Conservation (phyloP, 2,329 filamentous ascomycete genomes). For the Trichophyton mentagrophytes region DNA sequence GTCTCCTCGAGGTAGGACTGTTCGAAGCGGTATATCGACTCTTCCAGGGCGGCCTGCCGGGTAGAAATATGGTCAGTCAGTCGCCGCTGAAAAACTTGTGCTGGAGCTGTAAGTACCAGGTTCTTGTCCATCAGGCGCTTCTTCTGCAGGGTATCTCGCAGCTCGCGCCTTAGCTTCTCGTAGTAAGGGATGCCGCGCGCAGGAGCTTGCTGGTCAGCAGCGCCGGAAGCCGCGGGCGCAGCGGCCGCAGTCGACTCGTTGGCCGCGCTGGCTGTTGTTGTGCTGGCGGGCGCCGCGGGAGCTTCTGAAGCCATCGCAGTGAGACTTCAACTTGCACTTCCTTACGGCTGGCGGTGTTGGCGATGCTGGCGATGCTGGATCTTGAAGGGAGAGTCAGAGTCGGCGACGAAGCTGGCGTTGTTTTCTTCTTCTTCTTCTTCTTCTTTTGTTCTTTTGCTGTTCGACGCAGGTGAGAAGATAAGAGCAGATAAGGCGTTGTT, state of each 20-base stretch:
- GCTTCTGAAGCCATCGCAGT: neutral
- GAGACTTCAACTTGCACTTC: no score
- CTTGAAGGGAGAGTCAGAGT: neutral
- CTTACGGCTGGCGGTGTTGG: neutral
- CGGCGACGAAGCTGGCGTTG: no score
- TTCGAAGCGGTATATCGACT: constrained; percentile 72
- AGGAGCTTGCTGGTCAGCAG: constrained; percentile 11
- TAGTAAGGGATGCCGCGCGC: constrained; percentile 51
- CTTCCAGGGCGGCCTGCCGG: constrained; percentile 51
- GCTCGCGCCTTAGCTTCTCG: constrained; percentile 55
- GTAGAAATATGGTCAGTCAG: neutral
- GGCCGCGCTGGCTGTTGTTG: constrained; percentile 10
- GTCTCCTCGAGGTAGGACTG: constrained; percentile 83
- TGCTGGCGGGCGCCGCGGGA: constrained; percentile 6
- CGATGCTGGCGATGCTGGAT: neutral
- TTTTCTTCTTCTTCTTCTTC: no score
- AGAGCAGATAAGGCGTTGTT: no score
- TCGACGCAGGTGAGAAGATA: no score
- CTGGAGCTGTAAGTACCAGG: constrained; percentile 33
- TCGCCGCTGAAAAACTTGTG: neutral
- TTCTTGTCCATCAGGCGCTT: constrained; percentile 51
- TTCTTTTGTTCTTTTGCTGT: no score
- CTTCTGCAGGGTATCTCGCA: constrained; percentile 54
- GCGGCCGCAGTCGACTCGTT: neutral
- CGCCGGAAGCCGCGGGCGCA: constrained; percentile 2